These are phyloP conservation scores for Apiospora malaysiana DNA, from an alignment of 2,329 filamentous ascomycete genomes.

Conservation along the genomic window DNA sequence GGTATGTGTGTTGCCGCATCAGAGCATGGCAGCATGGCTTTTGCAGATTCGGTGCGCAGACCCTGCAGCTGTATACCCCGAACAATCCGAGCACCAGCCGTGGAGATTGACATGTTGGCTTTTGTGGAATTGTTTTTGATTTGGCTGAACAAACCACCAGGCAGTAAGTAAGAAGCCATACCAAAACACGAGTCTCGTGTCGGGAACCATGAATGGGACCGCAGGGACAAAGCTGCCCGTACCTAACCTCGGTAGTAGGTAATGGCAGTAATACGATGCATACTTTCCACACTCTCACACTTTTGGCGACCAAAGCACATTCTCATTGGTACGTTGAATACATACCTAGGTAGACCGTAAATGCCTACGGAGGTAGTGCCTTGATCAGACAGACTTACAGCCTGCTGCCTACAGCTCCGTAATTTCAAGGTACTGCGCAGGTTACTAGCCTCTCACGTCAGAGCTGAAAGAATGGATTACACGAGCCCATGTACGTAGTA, in stretches of 20 bases:
- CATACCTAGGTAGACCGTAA: background rate
- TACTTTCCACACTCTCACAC: background rate
- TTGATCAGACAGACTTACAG: too few species aligned
- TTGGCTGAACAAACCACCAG: background rate
- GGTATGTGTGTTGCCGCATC: constrained; percentile 4
- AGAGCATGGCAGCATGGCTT: background rate
- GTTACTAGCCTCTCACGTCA: constrained; percentile 8
- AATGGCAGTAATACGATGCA: background rate
- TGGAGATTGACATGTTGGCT: background rate
- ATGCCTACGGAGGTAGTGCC: background rate
- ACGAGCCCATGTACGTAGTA: background rate
- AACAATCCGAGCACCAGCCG: constrained; percentile 2
- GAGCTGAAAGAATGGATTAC: background rate
- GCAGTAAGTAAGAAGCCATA: background rate
- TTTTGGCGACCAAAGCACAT: background rate
- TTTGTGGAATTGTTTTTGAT: constrained; percentile 8
- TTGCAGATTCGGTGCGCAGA: background rate
- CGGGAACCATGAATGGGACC: background rate
- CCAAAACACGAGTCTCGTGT: constrained; percentile 14
- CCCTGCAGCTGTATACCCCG: background rate
- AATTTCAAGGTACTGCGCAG: background rate
- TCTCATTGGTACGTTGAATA: background rate
- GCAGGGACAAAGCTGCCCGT: background rate
- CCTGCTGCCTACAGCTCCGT: background rate
- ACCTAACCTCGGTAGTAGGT: background rate